Evolutionary conservation across 306 rosid genomes (phyloP), one percentile per base, ranked within the genome.

Genomic region (Begonia fuchsioides): DNA sequence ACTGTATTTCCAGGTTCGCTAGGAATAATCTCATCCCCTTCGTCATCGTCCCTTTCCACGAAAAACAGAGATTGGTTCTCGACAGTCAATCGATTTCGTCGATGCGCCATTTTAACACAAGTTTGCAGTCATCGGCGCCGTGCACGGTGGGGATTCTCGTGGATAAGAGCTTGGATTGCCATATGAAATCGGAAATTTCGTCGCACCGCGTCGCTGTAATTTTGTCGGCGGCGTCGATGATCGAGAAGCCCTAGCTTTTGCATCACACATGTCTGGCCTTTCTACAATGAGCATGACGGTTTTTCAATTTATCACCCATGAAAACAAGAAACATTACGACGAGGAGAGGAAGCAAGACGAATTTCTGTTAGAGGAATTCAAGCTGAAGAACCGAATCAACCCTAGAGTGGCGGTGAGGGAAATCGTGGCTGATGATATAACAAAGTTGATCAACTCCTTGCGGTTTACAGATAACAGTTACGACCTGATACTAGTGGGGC

Each of bases 81-180:
- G 32, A 20, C 5, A 20, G 6, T 1, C 32, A 20, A 2, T 17
- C 12, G 48, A 26, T 1, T 14, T 47, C 38, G 1, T 60, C 0
- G 50, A 55, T 79, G 0, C 72, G 76, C 6, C 75, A 58, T 12
- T 49, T 76, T 55, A 83, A 79, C 15, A 1, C 35, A 0, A 65
- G 26, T 5, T 47, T 74, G 11, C 77, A 67, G 41, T 43, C 39
- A 0, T 19, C 13, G 0, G 62, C 59, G 3, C 81, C 79, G 0
- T 80, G 77, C 66, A 72, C 86, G 0, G 62, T 84, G 49, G 94
- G 94, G 10, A 55, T 80, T 32, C 72, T 84, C 0, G 83, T 84
- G 10, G 92, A 84, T 12, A 51, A 69, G 47, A 20, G 32, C 32
- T 20, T 20, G 32, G 6, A 7, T 20, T 20, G 5, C 32, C 32